phyloP scores from a whole-genome alignment of 2,329 filamentous ascomycete genomes.

The Tetracladium maxilliforme region DNA sequence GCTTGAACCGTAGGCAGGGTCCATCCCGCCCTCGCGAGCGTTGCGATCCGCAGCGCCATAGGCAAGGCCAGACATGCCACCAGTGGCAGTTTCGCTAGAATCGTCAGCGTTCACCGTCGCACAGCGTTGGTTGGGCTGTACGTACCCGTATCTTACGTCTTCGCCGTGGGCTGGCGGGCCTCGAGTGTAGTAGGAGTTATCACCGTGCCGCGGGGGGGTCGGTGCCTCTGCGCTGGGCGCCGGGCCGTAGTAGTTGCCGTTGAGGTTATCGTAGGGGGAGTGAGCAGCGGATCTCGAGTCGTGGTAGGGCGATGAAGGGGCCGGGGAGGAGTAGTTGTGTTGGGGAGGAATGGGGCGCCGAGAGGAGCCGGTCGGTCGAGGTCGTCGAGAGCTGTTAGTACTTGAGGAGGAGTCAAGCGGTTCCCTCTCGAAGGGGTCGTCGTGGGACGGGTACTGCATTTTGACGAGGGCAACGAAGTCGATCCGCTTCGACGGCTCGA shows the following conservation, averaged over 20 bases:
- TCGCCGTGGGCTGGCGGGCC: constrained; percentile 2
- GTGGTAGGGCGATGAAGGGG: too few species aligned
- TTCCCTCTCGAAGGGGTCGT: too few species aligned
- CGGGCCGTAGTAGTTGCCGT: constrained; percentile 3
- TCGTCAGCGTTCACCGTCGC: constrained; percentile 53
- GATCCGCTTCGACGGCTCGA: too few species aligned
- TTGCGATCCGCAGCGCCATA: constrained; percentile 50
- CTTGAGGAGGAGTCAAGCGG: too few species aligned
- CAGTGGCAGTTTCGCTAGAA: constrained; percentile 43
- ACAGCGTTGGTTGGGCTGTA: constrained; percentile 19
- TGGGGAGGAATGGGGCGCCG: too few species aligned
- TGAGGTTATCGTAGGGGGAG: constrained; percentile 4
- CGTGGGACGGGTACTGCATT: too few species aligned
- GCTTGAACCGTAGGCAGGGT: constrained; percentile 34
- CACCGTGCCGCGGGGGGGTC: background rate
- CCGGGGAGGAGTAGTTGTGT: too few species aligned
- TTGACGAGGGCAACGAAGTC: too few species aligned
- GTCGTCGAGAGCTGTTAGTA: too few species aligned
- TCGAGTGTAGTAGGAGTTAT: too few species aligned
- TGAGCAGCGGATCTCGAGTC: too few species aligned
- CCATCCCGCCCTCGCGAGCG: constrained; percentile 47
- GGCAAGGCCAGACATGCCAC: constrained; percentile 55
- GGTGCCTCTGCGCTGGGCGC: constrained; percentile 1
- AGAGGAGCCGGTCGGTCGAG: too few species aligned
- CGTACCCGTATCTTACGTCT: constrained; percentile 11